Conservation (phyloP, 2,329 filamentous ascomycete genomes). For the Periconia sp. region DNA sequence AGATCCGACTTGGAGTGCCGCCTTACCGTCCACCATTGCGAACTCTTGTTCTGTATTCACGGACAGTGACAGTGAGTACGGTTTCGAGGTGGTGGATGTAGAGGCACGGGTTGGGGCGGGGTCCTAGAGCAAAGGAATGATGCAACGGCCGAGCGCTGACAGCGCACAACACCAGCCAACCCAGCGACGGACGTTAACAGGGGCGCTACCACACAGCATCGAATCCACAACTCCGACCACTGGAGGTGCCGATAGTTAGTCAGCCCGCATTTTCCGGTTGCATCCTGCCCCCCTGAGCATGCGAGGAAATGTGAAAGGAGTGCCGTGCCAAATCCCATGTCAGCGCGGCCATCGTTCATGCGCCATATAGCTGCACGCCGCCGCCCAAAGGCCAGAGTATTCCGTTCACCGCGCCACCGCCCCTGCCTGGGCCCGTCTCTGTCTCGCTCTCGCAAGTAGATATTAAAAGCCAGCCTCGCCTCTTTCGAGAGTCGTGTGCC, state of each 20-base stretch:
- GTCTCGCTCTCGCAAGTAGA: too few relatives aligned
- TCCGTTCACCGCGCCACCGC: not conserved
- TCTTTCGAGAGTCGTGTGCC: too few relatives aligned
- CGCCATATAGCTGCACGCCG: not conserved
- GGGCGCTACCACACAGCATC: constrained; percentile 9
- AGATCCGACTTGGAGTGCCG: not conserved
- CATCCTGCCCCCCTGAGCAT: constrained; percentile 17
- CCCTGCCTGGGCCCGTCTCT: too few relatives aligned
- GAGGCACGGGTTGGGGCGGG: constrained; percentile 5
- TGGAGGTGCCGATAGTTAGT: constrained; percentile 15
- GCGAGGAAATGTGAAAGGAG: constrained; percentile 5
- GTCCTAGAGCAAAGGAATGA: constrained; percentile 10
- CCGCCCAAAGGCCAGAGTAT: constrained; percentile 1
- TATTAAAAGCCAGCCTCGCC: too few relatives aligned
- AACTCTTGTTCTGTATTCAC: not conserved
- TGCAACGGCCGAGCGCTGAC: constrained; percentile 18
- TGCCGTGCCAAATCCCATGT: not conserved
- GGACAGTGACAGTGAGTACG: not conserved
- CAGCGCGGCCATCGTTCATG: constrained; percentile 3
- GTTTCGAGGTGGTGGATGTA: not conserved
- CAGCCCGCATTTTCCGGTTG: constrained; percentile 11
- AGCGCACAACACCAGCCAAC: too few relatives aligned
- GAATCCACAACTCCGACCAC: not conserved
- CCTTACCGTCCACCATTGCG: constrained; percentile 35
- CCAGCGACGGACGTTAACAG: too few relatives aligned